Base-by-base conservation (phyloP, 306 rosid genomes). In the Vigna angularis region DNA sequence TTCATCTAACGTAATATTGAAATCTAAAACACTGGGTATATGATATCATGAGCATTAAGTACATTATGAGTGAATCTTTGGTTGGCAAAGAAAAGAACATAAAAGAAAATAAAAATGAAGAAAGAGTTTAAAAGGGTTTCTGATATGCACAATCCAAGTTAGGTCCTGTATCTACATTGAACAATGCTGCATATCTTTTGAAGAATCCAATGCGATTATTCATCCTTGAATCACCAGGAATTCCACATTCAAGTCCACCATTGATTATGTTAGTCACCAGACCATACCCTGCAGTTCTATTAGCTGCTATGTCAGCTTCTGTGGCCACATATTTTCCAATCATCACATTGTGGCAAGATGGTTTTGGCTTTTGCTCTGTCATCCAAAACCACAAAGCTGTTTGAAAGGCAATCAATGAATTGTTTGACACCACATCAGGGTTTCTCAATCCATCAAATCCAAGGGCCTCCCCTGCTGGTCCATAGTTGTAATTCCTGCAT, bases 381-480 rank as follows among this genome's bases (percentile, higher is more conserved):
- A 86, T 90, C 97, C 93, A 92, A 78, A 90, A 92, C 96, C 93
- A 92, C 4, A 92, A 79, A 32, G 88, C 92, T 6, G 96, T 92
- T 78, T 82, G 76, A 72, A 92, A 90, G 1, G 96, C 91, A 11
- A 87, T 75, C 47, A 73, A 0, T 7, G 97, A 83, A 78, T 77
- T 80, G 75, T 87, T 87, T 5, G 91, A 77, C 2, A 92, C 97
- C 14, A 83, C 58, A 8, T 92, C 92, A 0, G 97, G 97, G 71
- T 86, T 89, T 68, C 49, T 83, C 10, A 90, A 72, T 5, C 93
- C 92, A 52, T 92, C 96, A 77, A 90, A 90, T 66, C 96, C 91
- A 70, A 90, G 22, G 1, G 91, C 93, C 79, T 85, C 36, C 15
- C 97, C 96, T 5, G 93, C 97, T 13, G 81, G 93, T 4, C 97